Percentiles rank a stretch among this genome's conserved stretches.
Conservation (phyloP, 768 basidiomycete species). For the Lepiota subincarnata region DNA sequence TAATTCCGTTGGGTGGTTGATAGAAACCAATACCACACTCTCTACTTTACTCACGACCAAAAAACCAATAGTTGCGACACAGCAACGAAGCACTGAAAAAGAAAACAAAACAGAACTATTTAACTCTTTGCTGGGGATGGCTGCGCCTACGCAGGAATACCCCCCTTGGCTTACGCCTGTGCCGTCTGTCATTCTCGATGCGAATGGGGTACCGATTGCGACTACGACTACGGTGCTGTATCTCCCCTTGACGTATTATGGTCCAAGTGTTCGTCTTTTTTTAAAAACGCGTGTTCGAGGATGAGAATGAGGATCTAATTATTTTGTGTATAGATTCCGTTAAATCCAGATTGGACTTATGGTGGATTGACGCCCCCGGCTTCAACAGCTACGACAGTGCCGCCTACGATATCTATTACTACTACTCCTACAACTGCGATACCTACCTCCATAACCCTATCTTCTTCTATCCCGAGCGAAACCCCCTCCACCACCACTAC, state of each 20-base stretch:
- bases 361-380: slow-evolving; percentile 69
- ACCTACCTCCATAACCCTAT: slow-evolving; percentile 24
- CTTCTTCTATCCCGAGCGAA: slow-evolving; percentile 17
- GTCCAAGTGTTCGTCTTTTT: slow-evolving; percentile 64
- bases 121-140: slow-evolving; percentile 36
- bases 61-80: too few relatives aligned
- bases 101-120: too few relatives aligned
- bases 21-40: slow-evolving; percentile 16
- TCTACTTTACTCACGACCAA: slow-evolving; percentile 9
- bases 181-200: slow-evolving; percentile 49
- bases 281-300: too few relatives aligned
- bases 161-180: slow-evolving; percentile 70
- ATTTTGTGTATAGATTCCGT: slow-evolving; percentile 55
- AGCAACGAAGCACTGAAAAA: too few relatives aligned
- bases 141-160: slow-evolving; percentile 58
- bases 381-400: slow-evolving; percentile 24
- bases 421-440: slow-evolving; percentile 21
- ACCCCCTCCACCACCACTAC: slow-evolving; percentile 20
- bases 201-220: slow-evolving; percentile 46
- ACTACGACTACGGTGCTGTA: slow-evolving; percentile 56
- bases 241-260: slow-evolving; percentile 77
- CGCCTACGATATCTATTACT: slow-evolving; percentile 28
- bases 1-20: neutral
- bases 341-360: slow-evolving; percentile 67
- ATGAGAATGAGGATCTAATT: too few relatives aligned